Evolutionary conservation across 495 filamentous ascomycete genomes (phyloP), one percentile per base, ranked within the genome.

Genomic region (Penicillium tannophilum): DNA sequence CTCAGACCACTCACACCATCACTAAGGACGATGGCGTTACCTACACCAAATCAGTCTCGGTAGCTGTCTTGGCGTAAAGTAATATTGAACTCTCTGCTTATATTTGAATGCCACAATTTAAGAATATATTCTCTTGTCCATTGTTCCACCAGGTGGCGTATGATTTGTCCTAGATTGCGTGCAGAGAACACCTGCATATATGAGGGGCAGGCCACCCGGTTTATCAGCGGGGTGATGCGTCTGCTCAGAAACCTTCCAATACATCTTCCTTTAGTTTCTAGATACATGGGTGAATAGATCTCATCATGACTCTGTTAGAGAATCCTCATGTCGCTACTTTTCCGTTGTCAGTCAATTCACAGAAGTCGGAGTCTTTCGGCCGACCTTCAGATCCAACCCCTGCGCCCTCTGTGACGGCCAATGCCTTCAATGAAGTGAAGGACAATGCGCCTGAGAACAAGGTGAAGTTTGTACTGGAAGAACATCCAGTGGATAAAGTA

Each of bases 401-500:
- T 31, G n/a, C 49, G 6, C 55, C 65, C 16, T 58, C 54, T 10
- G 57, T 67, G 39, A 64, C 65, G 0, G 52, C 61, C 7, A 46
- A 71, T 8, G 39, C 52, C 9, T 6, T 54, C 14, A 45, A 59
- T 50, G 55, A 56, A 6, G 4, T 55, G 11, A 44, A 55, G 0
- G 51, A 50, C 30, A 43, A 43, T 20, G 47, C 9, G 23, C 31
- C 3, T 50, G 55, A 30, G 0, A 35, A 8, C 17, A 62, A 59
- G 17, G 3, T 58, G 4, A 31, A 39, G 0, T 79, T 77, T 20
- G 47, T 68, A 42, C 53, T 79, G 3, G 74, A 78, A 43, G 74
- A 79, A 28, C 76, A 78, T 41, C 72, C 74, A 17, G 63, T 79
- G 33, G 76, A 79, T 59, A 28, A 66, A 51, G 64, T 75, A 17